Conservation (phyloP, 83 land plant species). For the Picea abies region DNA sequence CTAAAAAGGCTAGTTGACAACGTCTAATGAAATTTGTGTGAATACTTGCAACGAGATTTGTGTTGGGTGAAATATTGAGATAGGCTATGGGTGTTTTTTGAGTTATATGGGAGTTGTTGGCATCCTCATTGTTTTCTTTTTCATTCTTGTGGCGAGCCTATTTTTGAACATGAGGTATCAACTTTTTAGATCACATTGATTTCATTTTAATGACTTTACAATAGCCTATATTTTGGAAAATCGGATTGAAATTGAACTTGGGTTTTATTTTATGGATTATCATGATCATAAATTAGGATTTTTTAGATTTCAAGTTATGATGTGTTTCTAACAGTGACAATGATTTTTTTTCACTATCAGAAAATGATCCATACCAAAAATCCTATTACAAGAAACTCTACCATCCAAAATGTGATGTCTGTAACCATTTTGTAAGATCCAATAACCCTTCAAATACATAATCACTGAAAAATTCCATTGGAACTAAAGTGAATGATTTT, state of each 20-base stretch:
- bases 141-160: constrained; percentile 61
- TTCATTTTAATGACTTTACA: neutral
- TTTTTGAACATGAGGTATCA: constrained; percentile 72
- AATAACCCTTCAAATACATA: neutral
- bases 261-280: neutral
- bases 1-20: neutral
- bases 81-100: constrained; percentile 73
- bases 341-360: constrained; percentile 66
- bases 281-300: too few relatives aligned
- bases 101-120: constrained; percentile 79
- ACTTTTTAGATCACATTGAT: neutral
- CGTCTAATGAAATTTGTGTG: neutral
- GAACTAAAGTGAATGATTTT: neutral
- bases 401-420: constrained; percentile 96
- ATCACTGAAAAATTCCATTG: neutral
- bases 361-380: constrained; percentile 73
- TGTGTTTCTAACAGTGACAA: neutral
- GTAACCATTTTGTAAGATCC: constrained; percentile 81
- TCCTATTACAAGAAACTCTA: constrained; percentile 77
- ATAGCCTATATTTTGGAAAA: neutral
- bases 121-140: constrained; percentile 81
- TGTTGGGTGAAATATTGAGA: constrained; percentile 67
- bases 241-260: neutral
- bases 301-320: too few relatives aligned
- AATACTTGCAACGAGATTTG: constrained; percentile 39